Conservation (phyloP, 345 rosid species). For the Eucalyptus regnans region DNA sequence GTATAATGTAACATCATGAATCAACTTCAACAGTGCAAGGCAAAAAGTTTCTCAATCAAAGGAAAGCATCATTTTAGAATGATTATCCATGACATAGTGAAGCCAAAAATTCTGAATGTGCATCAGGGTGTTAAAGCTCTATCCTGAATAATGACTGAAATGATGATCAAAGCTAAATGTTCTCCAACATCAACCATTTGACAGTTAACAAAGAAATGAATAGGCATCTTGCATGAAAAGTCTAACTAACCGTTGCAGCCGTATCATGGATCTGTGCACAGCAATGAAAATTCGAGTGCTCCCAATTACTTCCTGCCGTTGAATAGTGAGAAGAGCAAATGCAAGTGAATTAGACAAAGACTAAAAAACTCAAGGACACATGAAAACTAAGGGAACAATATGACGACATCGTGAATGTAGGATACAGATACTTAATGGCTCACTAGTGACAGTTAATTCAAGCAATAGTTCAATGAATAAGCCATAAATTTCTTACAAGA, state of each 20-base stretch:
- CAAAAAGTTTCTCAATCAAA: neutral
- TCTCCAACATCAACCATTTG: neutral
- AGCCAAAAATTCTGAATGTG: neutral
- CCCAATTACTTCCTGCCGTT: slow-evolving; percentile 78
- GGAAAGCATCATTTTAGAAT: neutral
- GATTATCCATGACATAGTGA: neutral
- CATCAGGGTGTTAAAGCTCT: neutral
- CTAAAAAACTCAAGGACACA: neutral
- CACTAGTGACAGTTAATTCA: neutral
- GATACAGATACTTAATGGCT: neutral
- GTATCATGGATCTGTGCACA: slow-evolving; percentile 75
- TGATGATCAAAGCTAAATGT: neutral
- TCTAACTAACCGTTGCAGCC: slow-evolving; percentile 58
- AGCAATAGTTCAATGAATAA: neutral
- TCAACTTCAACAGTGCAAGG: neutral
- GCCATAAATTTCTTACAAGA: neutral
- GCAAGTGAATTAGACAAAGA: neutral
- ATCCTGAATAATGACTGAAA: neutral
- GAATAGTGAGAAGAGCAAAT: neutral
- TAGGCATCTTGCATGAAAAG: neutral
- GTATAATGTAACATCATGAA: neutral
- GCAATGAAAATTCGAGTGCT: slow-evolving; percentile 77
- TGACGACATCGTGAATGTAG: neutral
- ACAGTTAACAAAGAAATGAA: neutral
- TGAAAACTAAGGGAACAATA: neutral